Percentiles rank a stretch among this genome's conserved stretches.
Conservation (phyloP, 2,329 filamentous ascomycete species). For the Blastomyces parvus region DNA sequence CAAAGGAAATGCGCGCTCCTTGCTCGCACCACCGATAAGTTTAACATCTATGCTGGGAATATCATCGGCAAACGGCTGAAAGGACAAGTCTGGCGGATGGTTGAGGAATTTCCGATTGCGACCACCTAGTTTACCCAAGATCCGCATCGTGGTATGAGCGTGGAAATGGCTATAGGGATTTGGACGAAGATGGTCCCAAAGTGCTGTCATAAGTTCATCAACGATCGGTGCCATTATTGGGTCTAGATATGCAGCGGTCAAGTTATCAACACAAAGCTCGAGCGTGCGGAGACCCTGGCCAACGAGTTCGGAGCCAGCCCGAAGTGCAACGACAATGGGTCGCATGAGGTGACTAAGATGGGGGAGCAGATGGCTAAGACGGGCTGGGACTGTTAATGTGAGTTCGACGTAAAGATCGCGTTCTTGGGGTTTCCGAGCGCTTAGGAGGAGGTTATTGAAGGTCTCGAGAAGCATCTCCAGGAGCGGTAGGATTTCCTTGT, state of each 20-base stretch:
- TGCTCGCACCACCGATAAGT: conserved; percentile 81
- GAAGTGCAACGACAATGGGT: conserved; percentile 86
- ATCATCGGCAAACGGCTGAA: conserved; percentile 79
- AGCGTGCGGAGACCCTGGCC: conserved; percentile 87
- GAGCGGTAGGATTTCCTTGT: conserved; percentile 93
- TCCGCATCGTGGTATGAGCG: conserved; percentile 93
- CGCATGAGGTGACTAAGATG: conserved; percentile 96
- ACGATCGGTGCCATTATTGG: conserved; percentile 99
- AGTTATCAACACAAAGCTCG: conserved; percentile 93
- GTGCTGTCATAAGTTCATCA: conserved; percentile 93
- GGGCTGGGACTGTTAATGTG: conserved; percentile 87
- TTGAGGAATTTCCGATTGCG: conserved; percentile 94
- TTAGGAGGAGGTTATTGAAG: conserved; percentile 85
- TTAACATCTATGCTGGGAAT: conserved; percentile 77
- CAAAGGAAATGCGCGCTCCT: conserved; percentile 77
- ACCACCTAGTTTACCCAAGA: conserved; percentile 90
- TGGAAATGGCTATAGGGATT: conserved; percentile 96
- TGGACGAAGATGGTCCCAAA: conserved; percentile 91
- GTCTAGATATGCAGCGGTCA: conserved; percentile 94
- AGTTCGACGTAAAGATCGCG: conserved; percentile 95
- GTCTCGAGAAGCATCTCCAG: conserved; percentile 97
- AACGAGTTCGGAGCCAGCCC: conserved; percentile 85
- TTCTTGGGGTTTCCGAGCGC: conserved; percentile 80
- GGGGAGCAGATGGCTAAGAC: conserved; percentile 86
- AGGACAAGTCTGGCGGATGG: conserved; percentile 72